phyloP scores from a whole-genome alignment of 129 eudicot species.

The Chrysanthemum seticuspe region DNA sequence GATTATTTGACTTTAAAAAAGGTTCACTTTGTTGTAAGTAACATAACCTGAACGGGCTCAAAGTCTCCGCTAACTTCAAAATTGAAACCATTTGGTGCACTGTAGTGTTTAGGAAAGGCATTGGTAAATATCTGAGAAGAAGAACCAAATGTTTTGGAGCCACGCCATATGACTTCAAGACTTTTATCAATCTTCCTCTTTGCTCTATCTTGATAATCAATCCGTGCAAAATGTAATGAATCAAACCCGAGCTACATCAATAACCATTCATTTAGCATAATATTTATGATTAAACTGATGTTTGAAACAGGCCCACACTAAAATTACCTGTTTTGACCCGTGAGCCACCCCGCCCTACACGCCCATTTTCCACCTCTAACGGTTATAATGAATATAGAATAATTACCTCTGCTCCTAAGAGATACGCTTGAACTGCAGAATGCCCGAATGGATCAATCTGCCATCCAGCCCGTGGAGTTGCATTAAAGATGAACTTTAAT shows the following conservation, averaged over 20 bases:
- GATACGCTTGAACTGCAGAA: slow-evolving; percentile 93
- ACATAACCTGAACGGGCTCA: slow-evolving; percentile 78
- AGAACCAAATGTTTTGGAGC: slow-evolving; percentile 86
- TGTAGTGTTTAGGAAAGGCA: slow-evolving; percentile 76
- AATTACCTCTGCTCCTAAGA: slow-evolving; percentile 85
- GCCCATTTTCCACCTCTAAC: background rate
- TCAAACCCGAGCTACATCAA: slow-evolving; percentile 75
- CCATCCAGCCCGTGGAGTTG: slow-evolving; percentile 95
- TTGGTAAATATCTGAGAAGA: slow-evolving; percentile 85
- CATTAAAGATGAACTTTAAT: slow-evolving; percentile 62
- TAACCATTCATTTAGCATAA: background rate
- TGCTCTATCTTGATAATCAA: slow-evolving; percentile 92
- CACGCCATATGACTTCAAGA: slow-evolving; percentile 94
- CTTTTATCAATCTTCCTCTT: slow-evolving; percentile 73
- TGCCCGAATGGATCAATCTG: slow-evolving; percentile 97
- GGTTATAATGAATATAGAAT: slow-evolving; percentile 5
- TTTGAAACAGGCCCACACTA: background rate
- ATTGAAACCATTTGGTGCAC: slow-evolving; percentile 79
- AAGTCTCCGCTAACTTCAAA: slow-evolving; percentile 67
- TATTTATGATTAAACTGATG: background rate
- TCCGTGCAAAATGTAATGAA: slow-evolving; percentile 88
- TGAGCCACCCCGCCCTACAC: background rate
- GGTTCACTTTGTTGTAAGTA: slow-evolving; percentile 7
- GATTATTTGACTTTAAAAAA: background rate
- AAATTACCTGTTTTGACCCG: background rate